Base-by-base conservation (phyloP, 2,329 filamentous ascomycete species). In the Fusarium bactridioides region DNA sequence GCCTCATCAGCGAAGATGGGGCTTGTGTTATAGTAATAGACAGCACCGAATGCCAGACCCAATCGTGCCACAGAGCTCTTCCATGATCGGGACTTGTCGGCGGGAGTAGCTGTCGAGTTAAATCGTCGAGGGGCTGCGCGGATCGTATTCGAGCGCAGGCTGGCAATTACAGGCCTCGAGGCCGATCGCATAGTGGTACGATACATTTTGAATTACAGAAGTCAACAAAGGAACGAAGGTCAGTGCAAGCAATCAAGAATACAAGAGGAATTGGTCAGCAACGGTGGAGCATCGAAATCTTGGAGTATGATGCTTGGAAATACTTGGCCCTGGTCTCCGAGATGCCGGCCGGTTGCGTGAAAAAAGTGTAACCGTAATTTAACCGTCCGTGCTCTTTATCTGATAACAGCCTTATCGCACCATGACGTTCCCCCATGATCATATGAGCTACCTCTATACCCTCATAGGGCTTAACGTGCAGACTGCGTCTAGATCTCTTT, bases 11-110 rank as follows among this genome's bases (percentile, higher is more conserved):
- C 93, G 82, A 98, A 98, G 27, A 94, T 86, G 60, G 91, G 89
- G 78, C 92, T 95, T 12, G 94, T 98, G 85, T 94, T 97, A 83
- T 98, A 99, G 83, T 93, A 98, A 84, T 98, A 99, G 55, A 98
- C 84, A 50, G 92, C 90, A 25, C 88, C 94, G 66, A 86, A 87
- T 1, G 94, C 95, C 62, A 96, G 80, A 73, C 90, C 93, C 89
- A 94, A 92, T 84, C 95, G 89, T 77, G 89, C 80, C 8, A 87
- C 87, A 57, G 90, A 87, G 81, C 90, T 92, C 87, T 95, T 97
- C 93, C 94, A 97, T 80, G 91, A 93, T 80, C 94, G 86, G 77
- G 90, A 90, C 84, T 90, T 93, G 78, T 89, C 85, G 73, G 89
- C 86, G 7, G 92, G 80, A 18, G 80, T 71, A 7, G 79, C 67